Base-by-base conservation (phyloP, 2,329 filamentous ascomycete species). In the Paecilomyces sp. region DNA sequence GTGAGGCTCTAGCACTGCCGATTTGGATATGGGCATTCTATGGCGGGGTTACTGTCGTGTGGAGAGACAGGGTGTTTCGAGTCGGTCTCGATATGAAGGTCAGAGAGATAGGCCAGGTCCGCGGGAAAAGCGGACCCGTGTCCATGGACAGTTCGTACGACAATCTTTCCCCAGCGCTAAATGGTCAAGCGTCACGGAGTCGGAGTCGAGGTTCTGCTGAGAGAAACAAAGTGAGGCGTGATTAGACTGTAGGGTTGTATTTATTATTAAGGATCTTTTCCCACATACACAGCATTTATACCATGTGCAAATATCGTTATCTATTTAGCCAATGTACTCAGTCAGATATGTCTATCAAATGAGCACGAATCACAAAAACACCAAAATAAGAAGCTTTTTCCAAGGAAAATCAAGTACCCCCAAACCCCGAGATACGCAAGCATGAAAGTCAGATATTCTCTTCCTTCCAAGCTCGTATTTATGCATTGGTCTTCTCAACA, bases 11-110 rank as follows among this genome's bases (percentile, higher is more conserved):
- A 8, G 92, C 94, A 0, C 79, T 96, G 54, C 92, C 92, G 0
- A 88, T 99, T 61, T 99, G 94, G 94, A 78, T 85, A 0, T 92
- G 88, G 85, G 94, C 94, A 0, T 90, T 97, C 22, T 85, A 91
- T 66, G 88, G 93, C n/a, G 94, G 94, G 0, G 86, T 89, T 1
- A 93, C 87, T 0, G 91, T 99, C 0, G 85, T 85, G 57, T 99
- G 94, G 95, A 81, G 94, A 58, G 93, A 92, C 0, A 88, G 87
- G 68, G 83, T 80, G 30, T 97, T 97, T 71, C 85, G 84, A 67
- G 92, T 97, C 1, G 85, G 88, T 1, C 82, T 91, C 66, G 90
- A 97, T 71, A 93, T 93, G 81, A 90, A 87, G 56, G 93, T 96
- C 28, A 81, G 85, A 64, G 85, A 86, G 66, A 79, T 84, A 55